Evolutionary conservation across 495 filamentous ascomycete species (phyloP).

Genomic region (Xylaria nigripes): DNA sequence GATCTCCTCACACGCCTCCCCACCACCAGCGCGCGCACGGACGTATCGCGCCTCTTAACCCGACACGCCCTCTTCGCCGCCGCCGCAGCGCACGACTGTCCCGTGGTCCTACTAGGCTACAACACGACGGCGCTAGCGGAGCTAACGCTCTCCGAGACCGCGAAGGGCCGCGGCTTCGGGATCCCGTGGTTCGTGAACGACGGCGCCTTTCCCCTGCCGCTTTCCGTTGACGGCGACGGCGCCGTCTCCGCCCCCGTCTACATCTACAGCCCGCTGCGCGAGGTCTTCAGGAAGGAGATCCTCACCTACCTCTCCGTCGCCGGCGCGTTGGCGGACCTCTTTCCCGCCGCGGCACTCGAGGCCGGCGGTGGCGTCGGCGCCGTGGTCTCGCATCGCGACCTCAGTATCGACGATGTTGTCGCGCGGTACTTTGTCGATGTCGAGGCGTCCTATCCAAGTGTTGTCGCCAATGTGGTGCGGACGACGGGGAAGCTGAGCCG

Average conservation of each 20-base stretch:
- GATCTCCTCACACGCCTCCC: constrained; percentile 52
- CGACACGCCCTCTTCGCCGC: constrained; percentile 59
- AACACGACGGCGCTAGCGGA: constrained; percentile 82
- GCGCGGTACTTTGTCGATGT: constrained; percentile 78
- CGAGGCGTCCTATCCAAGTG: constrained; percentile 79
- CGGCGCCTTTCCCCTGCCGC: constrained; percentile 52
- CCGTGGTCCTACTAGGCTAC: constrained; percentile 71
- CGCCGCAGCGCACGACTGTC: constrained; percentile 52
- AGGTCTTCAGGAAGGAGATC: constrained; percentile 74
- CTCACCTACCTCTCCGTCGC: constrained; percentile 44
- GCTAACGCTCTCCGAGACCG: constrained; percentile 74
- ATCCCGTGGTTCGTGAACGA: constrained; percentile 77
- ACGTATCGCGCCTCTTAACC: constrained; percentile 62
- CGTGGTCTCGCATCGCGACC: constrained; percentile 58
- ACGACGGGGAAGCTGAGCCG: constrained; percentile 69
- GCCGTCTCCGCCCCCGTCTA: constrained; percentile 14
- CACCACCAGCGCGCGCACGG: constrained; percentile 64
- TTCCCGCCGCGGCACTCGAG: constrained; percentile 26
- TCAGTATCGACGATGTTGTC: constrained; percentile 89
- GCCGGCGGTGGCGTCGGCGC: constrained; percentile 26
- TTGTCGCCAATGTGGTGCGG: constrained; percentile 88
- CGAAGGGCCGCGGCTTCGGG: constrained; percentile 79
- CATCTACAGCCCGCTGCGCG: constrained; percentile 65
- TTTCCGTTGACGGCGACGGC: constrained; percentile 30
- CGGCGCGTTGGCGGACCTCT: constrained; percentile 40